phyloP scores from a whole-genome alignment of 352 stramenopile species.

The Pythium diclinum region DNA sequence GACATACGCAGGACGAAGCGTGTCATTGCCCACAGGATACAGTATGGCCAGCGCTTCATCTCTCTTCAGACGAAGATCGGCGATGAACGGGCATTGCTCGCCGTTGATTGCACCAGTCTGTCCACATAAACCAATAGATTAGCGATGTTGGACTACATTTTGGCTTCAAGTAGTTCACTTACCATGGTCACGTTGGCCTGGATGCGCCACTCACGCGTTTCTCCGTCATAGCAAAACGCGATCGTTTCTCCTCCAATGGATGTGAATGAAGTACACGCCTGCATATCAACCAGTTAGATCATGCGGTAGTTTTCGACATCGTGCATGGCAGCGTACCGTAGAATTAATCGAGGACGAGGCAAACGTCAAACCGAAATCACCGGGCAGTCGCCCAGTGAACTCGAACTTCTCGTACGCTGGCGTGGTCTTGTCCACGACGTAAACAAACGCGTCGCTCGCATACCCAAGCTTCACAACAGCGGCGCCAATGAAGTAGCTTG shows the following conservation, averaged over 20 bases:
- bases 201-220: conserved; percentile 25
- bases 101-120: conserved; percentile 19
- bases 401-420: conserved; percentile 35
- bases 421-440: conserved; percentile 43
- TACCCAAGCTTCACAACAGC: conserved; percentile 48
- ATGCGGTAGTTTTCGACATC: not conserved
- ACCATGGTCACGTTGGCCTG: conserved; percentile 27
- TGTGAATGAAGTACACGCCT: conserved; percentile 33
- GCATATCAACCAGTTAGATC: not conserved
- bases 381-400: conserved; percentile 30
- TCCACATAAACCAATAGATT: not conserved
- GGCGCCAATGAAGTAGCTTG: conserved; percentile 36
- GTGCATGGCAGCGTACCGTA: conserved; percentile 1
- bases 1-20: conserved; percentile 39
- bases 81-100: conserved; percentile 14
- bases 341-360: conserved; percentile 40
- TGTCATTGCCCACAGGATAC: conserved; percentile 40
- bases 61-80: conserved; percentile 27
- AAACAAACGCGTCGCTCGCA: conserved; percentile 39
- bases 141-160: not conserved
- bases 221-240: conserved; percentile 33
- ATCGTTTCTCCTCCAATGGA: conserved; percentile 15
- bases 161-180: not conserved
- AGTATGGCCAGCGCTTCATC: conserved; percentile 39
- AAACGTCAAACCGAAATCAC: conserved; percentile 32